phyloP scores from a whole-genome alignment of 192 early-diverging fungal species.

The Backusella australiensis region DNA sequence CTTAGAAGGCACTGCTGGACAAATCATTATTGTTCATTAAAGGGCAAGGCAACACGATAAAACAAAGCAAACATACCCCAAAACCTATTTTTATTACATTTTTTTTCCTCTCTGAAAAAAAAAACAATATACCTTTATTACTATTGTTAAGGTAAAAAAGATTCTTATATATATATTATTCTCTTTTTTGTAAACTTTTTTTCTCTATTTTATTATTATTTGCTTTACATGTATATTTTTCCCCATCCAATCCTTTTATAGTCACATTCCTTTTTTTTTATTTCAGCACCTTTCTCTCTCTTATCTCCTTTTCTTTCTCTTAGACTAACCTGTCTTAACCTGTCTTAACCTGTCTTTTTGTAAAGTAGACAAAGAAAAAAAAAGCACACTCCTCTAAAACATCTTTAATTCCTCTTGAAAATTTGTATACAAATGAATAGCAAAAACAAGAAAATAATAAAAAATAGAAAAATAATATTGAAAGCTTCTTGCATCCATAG shows the following conservation, averaged over 20 bases:
- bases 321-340: neutral
- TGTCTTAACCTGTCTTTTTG: neutral
- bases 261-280: slow-evolving; percentile 8
- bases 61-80: slow-evolving; percentile 4
- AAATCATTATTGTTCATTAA: slow-evolving; percentile 38
- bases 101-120: neutral
- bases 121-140: neutral
- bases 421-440: slow-evolving; percentile 2
- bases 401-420: neutral
- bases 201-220: neutral
- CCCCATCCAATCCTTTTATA: neutral
- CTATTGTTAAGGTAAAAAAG: neutral
- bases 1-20: slow-evolving; percentile 24
- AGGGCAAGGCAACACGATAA: neutral
- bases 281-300: neutral
- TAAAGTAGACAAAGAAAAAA: neutral
- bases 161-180: slow-evolving; percentile 1
- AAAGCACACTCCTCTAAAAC: neutral
- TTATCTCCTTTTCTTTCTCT: neutral
- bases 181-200: neutral
- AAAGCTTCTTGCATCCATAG: neutral
- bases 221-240: slow-evolving; percentile 8
- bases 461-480: neutral
- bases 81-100: neutral
- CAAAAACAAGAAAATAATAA: slow-evolving; percentile 2